Evolutionary conservation across 2,329 filamentous ascomycete species (phyloP), one percentile per base, ranked within the genome.

Genomic region (Chaetomiaceae sp.): DNA sequence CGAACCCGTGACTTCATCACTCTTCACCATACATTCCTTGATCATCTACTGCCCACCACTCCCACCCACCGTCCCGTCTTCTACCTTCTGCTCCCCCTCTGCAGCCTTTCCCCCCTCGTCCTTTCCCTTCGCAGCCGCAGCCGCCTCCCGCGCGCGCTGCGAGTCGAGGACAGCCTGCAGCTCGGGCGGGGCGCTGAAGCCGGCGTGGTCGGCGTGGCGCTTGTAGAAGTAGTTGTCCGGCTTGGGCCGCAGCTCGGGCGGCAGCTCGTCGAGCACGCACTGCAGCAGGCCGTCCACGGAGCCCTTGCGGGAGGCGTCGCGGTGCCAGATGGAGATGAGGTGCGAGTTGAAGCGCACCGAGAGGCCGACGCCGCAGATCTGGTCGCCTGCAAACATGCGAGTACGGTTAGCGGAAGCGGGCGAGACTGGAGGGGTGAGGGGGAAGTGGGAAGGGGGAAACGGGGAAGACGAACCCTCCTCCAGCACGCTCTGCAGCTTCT

Each of bases 281-380:
- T 79, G 70, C 39, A 90, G 74, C 49, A 96, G 75, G 53, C 74
- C 78, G 62, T 91, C 81, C 56, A 93, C 78, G 6, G 88, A 93
- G 56, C 78, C 81, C 60, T 87, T 75, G 67, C 93, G 89, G 50
- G 81, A 83, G 18, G 83, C 83, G 60, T 95, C 86, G 52, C 93
- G 87, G 69, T 95, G 93, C 91, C 91, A 97, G 60, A 97, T 79
- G 57, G 86, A 86, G 63, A 96, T 84, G 56, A 95, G 79, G 63
- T 91, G 83, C 24, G 83, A 85, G 69, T 90, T 95, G 75, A 93
- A 94, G 59, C 90, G 84, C 48, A 91, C 86, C 1, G 86, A 89
- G 54, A 93, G 81, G 34, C 86, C 88, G 38, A 96, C 83, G 41
- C 91, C 91, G 63, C 90, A 93, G 57, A 97, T 85, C 63, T 95